Base-by-base conservation (phyloP, 202 grass and related monocot species). In the Eragrostis tef region DNA sequence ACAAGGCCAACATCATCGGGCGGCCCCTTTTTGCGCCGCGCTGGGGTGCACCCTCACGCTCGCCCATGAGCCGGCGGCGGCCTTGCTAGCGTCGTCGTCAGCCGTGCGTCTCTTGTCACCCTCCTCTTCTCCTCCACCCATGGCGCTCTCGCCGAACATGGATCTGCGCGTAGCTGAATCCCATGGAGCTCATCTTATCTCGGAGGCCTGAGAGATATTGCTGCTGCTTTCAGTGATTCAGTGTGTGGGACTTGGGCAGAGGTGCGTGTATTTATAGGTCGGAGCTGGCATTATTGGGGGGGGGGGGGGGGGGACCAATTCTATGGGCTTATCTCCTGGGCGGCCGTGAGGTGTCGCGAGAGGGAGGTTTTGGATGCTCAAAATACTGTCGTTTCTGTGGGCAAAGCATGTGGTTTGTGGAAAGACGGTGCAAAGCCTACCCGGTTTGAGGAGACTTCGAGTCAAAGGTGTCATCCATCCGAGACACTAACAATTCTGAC, bases 81-180 rank as follows among this genome's bases (percentile, higher is more conserved):
- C 26, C 31, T 62, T 67, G 67, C 45, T 10, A 21, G 26, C 56
- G 36, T 72, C 62, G 47, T 60, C 34, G 47, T 60, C 34, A 36
- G 31, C 1, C 21, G 16, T 42, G 43, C 31, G 20, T 64, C 39
- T 79, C 71, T 80, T 48, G 50, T 27, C 50, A 25, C 12, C 60
- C 24, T 87, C 71, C 9, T 12, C 58, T 46, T 47, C 66, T 67
- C 60, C 60, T 7, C 42, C 74, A 70, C 9, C 44, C 42, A 39
- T 61, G 43, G 29, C 59, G 56, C 54, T 88, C 88, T 56, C 86
- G 79, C 49, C 81, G 75, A 16, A 90, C 64, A 20, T 90, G 88
- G 43, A 93, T 71, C 20, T 93, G 91, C 22, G 73, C 91, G 52
- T 90, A 93, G 67, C 82, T 88, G 34, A 85, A 89, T 41, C 88